phyloP scores from a whole-genome alignment of 2,329 filamentous ascomycete genomes.

The Aspergillus sp. region DNA sequence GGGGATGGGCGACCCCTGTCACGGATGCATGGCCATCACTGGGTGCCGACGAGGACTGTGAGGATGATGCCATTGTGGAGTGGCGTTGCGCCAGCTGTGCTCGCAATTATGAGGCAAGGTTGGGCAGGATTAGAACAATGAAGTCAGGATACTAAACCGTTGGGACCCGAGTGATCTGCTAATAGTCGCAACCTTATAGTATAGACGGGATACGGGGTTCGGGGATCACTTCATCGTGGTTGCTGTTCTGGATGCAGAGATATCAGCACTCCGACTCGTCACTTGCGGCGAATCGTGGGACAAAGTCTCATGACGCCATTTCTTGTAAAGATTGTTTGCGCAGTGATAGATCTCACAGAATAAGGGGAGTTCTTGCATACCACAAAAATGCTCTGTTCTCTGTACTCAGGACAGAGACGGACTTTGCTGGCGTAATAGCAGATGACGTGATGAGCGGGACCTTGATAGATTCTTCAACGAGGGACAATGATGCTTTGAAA shows the following conservation, averaged over 20 bases:
- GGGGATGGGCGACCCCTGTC: constrained; percentile 7
- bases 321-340: too few relatives aligned
- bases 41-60: constrained; percentile 23
- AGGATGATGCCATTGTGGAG: constrained; percentile 25
- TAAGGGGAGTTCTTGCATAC: too few relatives aligned
- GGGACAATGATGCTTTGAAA: neutral
- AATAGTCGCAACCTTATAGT: neutral
- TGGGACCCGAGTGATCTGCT: neutral
- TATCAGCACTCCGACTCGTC: too few relatives aligned
- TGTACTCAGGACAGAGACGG: neutral
- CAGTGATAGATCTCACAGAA: too few relatives aligned
- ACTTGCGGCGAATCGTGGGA: too few relatives aligned
- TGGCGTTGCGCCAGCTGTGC: neutral
- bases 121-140: neutral
- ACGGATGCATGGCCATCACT: constrained; percentile 8
- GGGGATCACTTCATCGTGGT: too few relatives aligned
- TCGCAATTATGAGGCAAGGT: neutral
- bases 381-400: neutral
- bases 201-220: neutral
- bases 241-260: too few relatives aligned
- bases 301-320: too few relatives aligned
- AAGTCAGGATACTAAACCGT: neutral
- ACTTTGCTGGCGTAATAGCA: neutral
- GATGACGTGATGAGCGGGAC: neutral
- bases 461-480: neutral